A percentile compares a stretch with the other conserved stretches of the same genome.
These are phyloP conservation scores for Penicillium italicum DNA, from an alignment of 2,329 filamentous ascomycete species.

Conservation along the genomic window DNA sequence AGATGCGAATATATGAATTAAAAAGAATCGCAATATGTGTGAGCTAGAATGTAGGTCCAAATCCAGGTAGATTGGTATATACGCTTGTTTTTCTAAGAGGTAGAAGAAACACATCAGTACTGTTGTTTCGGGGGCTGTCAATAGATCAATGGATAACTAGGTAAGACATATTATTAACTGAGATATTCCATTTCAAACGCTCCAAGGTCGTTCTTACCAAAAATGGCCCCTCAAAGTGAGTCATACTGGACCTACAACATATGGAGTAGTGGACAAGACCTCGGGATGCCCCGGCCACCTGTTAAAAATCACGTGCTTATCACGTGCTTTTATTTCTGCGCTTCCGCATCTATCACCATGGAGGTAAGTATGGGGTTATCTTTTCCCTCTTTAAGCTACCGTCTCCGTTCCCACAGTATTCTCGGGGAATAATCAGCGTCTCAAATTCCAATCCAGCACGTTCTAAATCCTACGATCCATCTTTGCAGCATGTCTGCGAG, in stretches of 20 bases:
- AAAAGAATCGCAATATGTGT: not conserved
- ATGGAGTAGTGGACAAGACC: too few relatives aligned
- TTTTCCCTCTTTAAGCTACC: not conserved
- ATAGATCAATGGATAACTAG: too few relatives aligned
- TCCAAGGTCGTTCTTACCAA: too few relatives aligned
- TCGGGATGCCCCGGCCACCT: too few relatives aligned
- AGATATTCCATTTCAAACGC: too few relatives aligned
- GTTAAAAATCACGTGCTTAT: not conserved
- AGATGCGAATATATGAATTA: not conserved
- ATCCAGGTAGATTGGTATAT: not conserved
- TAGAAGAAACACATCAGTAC: too few relatives aligned
- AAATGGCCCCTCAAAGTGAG: not conserved
- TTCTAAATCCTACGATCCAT: not conserved
- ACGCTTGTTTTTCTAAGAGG: too few relatives aligned
- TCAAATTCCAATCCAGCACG: too few relatives aligned
- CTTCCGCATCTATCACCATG: not conserved
- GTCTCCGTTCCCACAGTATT: not conserved
- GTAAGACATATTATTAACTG: too few relatives aligned
- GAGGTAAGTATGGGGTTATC: not conserved
- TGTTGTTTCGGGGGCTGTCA: too few relatives aligned
- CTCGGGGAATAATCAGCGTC: not conserved
- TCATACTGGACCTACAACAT: not conserved
- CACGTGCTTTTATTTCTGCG: not conserved
- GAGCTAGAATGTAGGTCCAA: not conserved
- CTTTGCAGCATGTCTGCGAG: constrained; percentile 38